Conservation (phyloP, 2,329 filamentous ascomycete species). For the Blumeriella jaapii region DNA sequence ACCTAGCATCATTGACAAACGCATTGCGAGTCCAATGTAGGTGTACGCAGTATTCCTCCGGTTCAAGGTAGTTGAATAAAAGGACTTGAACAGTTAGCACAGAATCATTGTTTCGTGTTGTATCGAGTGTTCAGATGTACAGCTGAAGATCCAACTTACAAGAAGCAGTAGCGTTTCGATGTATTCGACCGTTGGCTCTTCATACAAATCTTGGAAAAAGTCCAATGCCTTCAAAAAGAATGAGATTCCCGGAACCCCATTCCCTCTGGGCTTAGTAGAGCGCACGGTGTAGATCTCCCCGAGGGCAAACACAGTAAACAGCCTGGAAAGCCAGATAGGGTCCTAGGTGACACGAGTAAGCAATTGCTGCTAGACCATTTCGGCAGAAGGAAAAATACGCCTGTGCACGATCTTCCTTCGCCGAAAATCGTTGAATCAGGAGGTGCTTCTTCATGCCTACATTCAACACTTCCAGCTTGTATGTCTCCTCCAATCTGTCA, state of each 20-base stretch:
- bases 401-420: no score
- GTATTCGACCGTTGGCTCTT: constrained; percentile 34
- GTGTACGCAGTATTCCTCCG: constrained; percentile 27
- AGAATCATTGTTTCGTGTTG: no score
- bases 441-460: no score
- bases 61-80: constrained; percentile 29
- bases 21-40: constrained; percentile 29
- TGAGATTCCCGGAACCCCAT: constrained; percentile 31
- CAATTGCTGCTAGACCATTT: no score
- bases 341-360: no score
- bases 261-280: constrained; percentile 19
- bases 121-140: no score
- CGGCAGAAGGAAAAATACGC: no score
- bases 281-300: constrained; percentile 35
- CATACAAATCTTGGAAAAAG: constrained; percentile 32
- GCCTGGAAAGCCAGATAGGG: constrained; percentile 32
- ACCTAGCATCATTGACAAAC: constrained; percentile 32
- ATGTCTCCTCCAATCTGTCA: constrained; percentile 29
- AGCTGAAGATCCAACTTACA: constrained; percentile 26
- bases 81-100: constrained; percentile 17
- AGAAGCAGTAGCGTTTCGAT: constrained; percentile 32
- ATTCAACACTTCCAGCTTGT: constrained; percentile 26
- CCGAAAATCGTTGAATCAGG: no score
- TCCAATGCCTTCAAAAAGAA: constrained; percentile 33
- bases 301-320: constrained; percentile 34